A percentile compares a stretch with the other conserved stretches of the same genome.
Evolutionary conservation across 805 yeast genomes (phyloP).

Genomic region (Teunomyces barrocoloradensis): DNA sequence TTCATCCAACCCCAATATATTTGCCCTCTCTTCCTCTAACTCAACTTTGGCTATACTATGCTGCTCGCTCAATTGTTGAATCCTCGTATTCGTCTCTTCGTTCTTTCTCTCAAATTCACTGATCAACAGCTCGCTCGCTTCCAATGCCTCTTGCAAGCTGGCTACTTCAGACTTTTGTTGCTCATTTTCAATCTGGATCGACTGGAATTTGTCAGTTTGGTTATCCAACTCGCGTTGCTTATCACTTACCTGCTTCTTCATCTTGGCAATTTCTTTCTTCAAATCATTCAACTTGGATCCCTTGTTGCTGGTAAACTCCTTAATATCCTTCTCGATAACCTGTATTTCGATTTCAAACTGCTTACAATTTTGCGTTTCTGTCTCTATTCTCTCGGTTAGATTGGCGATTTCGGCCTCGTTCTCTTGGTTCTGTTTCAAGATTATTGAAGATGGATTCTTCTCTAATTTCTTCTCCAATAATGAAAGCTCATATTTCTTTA

Average conservation of each 20-base stretch:
- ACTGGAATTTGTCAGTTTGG: conserved; percentile 56
- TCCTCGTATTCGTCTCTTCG: conserved; percentile 11
- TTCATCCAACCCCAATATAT: conserved; percentile 66
- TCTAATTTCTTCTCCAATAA: conserved; percentile 54
- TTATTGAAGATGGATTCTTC: conserved; percentile 53
- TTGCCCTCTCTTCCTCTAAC: conserved; percentile 55
- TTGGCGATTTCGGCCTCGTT: conserved; percentile 45
- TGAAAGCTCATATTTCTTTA: conserved; percentile 58
- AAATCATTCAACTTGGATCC: conserved; percentile 73
- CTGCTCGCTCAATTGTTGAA: conserved; percentile 20
- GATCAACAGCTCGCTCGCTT: conserved; percentile 31
- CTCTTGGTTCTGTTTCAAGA: conserved; percentile 49
- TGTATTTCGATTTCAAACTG: conserved; percentile 44
- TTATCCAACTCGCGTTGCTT: conserved; percentile 43
- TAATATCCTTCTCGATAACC: conserved; percentile 68
- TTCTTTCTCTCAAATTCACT: conserved; percentile 19
- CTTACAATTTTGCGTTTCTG: conserved; percentile 29
- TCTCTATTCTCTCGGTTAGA: conserved; percentile 37
- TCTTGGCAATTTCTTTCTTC: conserved; percentile 46
- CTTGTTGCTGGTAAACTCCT: conserved; percentile 76
- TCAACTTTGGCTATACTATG: conserved; percentile 22
- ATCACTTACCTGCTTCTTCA: conserved; percentile 32
- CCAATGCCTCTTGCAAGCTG: conserved; percentile 41
- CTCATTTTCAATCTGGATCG: conserved; percentile 66
- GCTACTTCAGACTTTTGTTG: conserved; percentile 59